phyloP scores from a whole-genome alignment of 2,329 filamentous ascomycete species.

The Alternaria triticimaculans region DNA sequence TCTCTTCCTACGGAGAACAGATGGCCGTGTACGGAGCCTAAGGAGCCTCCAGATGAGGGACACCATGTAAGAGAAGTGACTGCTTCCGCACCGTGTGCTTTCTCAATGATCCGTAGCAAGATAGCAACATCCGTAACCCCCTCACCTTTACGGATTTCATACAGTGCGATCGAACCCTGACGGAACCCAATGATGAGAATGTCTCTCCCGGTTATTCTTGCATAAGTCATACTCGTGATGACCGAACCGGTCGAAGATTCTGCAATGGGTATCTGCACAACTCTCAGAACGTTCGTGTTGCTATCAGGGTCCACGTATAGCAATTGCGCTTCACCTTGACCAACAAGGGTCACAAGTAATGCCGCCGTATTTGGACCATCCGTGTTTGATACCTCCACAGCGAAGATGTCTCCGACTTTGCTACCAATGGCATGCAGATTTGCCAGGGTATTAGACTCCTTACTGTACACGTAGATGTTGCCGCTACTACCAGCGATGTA shows the following conservation, averaged over 20 bases:
- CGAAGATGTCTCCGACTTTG: slow-evolving; percentile 54
- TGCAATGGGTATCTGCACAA: slow-evolving; percentile 21
- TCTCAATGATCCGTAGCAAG: slow-evolving; percentile 24
- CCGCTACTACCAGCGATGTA: slow-evolving; percentile 58
- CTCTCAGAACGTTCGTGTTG: slow-evolving; percentile 1
- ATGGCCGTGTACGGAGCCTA: slow-evolving; percentile 49
- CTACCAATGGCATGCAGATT: slow-evolving; percentile 38
- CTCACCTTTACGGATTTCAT: slow-evolving; percentile 34
- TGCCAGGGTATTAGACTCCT: slow-evolving; percentile 15
- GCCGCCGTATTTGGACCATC: slow-evolving; percentile 21
- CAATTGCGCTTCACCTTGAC: slow-evolving; percentile 41
- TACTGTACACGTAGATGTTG: slow-evolving; percentile 49
- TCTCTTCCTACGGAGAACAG: slow-evolving; percentile 79
- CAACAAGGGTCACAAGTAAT: slow-evolving; percentile 51
- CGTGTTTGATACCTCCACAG: not conserved
- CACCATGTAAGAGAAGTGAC: slow-evolving; percentile 68
- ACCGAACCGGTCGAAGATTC: slow-evolving; percentile 54
- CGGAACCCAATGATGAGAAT: slow-evolving; percentile 63
- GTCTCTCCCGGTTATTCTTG: slow-evolving; percentile 21
- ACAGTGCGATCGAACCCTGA: slow-evolving; percentile 61
- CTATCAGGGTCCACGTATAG: slow-evolving; percentile 26
- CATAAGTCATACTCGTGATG: slow-evolving; percentile 58
- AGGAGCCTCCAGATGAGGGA: slow-evolving; percentile 43
- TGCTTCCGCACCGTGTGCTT: slow-evolving; percentile 63
- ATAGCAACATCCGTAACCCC: slow-evolving; percentile 1